Conservation (phyloP, 2,329 filamentous ascomycete species). For the Alternaria panax region DNA sequence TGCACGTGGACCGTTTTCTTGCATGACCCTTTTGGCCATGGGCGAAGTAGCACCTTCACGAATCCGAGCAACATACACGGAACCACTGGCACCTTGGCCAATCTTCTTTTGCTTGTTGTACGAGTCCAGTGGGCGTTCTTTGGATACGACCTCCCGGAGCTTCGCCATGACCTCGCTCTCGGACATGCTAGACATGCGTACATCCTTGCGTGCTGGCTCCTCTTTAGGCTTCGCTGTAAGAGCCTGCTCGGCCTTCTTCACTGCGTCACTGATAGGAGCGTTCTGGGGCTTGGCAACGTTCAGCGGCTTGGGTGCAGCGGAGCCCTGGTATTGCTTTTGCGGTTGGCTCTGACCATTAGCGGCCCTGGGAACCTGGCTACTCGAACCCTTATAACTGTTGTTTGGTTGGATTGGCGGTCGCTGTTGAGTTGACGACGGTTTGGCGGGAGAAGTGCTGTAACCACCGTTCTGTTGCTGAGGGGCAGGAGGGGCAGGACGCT, state of each 20-base stretch:
- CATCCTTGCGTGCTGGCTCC: conserved; percentile 83
- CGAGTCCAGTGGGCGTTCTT: conserved; percentile 90
- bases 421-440: conserved; percentile 33
- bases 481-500: conserved; percentile 82
- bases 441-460: conserved; percentile 41
- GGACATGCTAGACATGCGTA: conserved; percentile 98
- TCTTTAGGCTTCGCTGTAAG: conserved; percentile 75
- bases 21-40: conserved; percentile 78
- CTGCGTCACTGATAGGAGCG: conserved; percentile 67
- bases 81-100: conserved; percentile 95
- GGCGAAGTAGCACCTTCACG: conserved; percentile 86
- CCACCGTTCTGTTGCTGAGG: conserved; percentile 56
- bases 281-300: conserved; percentile 59
- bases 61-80: conserved; percentile 96
- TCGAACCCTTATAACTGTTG: conserved; percentile 44
- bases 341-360: conserved; percentile 53
- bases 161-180: conserved; percentile 97
- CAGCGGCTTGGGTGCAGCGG: conserved; percentile 63
- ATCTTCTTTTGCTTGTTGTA: conserved; percentile 99
- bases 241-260: conserved; percentile 89
- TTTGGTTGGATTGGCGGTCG: conserved; percentile 57
- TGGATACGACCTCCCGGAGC: conserved; percentile 91
- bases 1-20: conserved; percentile 78
- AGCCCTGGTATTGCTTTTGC: conserved; percentile 51
- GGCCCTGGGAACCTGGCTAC: conserved; percentile 52